Evolutionary conservation across 2,329 filamentous ascomycete genomes (phyloP).

Genomic region (Torrubiellomyces zombiae): DNA sequence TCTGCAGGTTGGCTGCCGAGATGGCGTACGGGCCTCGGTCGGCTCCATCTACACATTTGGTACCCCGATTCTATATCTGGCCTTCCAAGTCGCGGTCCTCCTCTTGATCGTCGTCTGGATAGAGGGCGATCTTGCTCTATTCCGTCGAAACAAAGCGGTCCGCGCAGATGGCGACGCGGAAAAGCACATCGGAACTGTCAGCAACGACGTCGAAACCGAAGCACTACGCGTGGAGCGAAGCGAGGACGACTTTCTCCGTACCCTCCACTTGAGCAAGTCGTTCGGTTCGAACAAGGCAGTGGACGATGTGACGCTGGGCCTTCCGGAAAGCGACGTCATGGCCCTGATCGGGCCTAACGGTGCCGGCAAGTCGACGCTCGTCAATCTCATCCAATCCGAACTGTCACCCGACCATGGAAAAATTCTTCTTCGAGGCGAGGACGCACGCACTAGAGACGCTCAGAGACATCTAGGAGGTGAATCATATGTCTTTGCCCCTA

Average conservation of each 20-base stretch:
- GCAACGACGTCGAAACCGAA: slow-evolving; percentile 22
- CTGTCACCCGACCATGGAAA: slow-evolving; percentile 46
- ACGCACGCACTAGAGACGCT: slow-evolving; percentile 38
- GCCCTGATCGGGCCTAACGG: slow-evolving; percentile 74
- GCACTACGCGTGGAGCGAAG: slow-evolving; percentile 45
- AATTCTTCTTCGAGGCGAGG: slow-evolving; percentile 62
- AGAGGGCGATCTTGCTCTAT: slow-evolving; percentile 43
- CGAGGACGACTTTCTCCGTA: slow-evolving; percentile 45
- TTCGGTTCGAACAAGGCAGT: slow-evolving; percentile 59
- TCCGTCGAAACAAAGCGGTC: slow-evolving; percentile 27
- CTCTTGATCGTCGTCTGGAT: slow-evolving; percentile 57
- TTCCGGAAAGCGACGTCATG: slow-evolving; percentile 60
- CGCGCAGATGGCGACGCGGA: slow-evolving; percentile 10
- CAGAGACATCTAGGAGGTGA: slow-evolving; percentile 50
- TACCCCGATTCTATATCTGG: slow-evolving; percentile 63
- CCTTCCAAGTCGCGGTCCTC: slow-evolving; percentile 50
- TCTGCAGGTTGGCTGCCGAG: slow-evolving; percentile 57
- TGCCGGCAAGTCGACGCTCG: slow-evolving; percentile 73
- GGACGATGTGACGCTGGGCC: slow-evolving; percentile 63
- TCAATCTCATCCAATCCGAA: slow-evolving; percentile 68
- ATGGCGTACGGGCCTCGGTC: slow-evolving; percentile 42
- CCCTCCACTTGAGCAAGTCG: slow-evolving; percentile 56
- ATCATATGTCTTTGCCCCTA: no score
- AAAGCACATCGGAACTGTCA: slow-evolving; percentile 12
- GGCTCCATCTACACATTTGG: slow-evolving; percentile 52